Conservation (phyloP, 805 yeast species). For the Phaffomyces antillensis region DNA sequence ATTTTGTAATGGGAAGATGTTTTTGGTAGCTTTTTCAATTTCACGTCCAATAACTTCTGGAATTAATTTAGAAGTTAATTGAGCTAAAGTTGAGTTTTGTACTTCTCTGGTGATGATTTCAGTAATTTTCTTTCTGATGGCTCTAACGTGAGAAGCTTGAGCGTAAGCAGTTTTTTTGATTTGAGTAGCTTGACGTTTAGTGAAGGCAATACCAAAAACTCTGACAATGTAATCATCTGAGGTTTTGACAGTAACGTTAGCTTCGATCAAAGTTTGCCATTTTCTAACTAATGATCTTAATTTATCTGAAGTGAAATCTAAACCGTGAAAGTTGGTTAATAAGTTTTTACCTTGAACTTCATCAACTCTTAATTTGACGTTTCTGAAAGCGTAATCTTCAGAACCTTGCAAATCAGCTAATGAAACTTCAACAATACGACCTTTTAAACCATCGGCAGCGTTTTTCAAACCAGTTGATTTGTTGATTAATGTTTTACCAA, state of each 20-base stretch:
- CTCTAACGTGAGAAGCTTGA: conserved; percentile 95
- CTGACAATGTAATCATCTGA: conserved; percentile 96
- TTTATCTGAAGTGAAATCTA: conserved; percentile 97
- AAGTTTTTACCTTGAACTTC: conserved; percentile 99
- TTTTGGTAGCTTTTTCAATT: conserved; percentile 92
- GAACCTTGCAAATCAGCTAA: conserved; percentile 97
- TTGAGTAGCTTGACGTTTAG: conserved; percentile 96
- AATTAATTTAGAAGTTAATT: conserved; percentile 92
- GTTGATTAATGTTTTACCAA: conserved; percentile 98
- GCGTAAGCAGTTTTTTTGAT: conserved; percentile 97
- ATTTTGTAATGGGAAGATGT: conserved; percentile 96
- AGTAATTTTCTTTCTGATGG: conserved; percentile 92
- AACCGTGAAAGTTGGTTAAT: conserved; percentile 98
- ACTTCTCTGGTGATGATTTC: conserved; percentile 97
- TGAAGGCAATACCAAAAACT: conserved; percentile 96
- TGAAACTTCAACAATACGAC: conserved; percentile 93
- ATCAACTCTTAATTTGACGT: conserved; percentile 94
- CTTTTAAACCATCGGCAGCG: conserved; percentile 97
- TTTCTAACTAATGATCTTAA: conserved; percentile 96
- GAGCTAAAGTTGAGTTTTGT: conserved; percentile 89
- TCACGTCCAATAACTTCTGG: conserved; percentile 99
- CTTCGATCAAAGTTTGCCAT: conserved; percentile 98
- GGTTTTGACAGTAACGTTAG: conserved; percentile 96
- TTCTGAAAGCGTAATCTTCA: conserved; percentile 98
- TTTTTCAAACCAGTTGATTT: conserved; percentile 96